A percentile compares a stretch with the other conserved stretches of the same genome.
phyloP scores from a whole-genome alignment of 768 basidiomycete genomes.

The Trametes cingulata region DNA sequence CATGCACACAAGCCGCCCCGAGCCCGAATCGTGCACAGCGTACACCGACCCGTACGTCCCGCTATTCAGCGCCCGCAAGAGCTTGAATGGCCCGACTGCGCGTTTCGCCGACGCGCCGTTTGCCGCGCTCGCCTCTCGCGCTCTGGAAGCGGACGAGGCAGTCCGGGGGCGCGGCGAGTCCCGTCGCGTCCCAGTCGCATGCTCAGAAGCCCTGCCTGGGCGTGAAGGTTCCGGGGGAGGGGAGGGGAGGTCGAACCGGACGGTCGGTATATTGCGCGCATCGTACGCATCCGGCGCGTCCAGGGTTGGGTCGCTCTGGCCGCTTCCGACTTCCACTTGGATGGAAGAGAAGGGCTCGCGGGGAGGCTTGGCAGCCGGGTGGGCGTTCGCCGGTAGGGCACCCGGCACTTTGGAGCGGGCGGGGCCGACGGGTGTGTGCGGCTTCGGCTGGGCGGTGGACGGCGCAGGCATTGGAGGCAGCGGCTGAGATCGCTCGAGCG shows the following conservation, averaged over 20 bases:
- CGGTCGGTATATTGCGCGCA: not conserved
- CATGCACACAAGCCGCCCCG: conserved; percentile 25
- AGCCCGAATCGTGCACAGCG: conserved; percentile 18
- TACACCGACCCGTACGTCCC: conserved; percentile 28
- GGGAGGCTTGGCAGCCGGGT: not conserved
- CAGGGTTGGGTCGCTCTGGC: not conserved
- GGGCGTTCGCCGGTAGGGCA: not conserved
- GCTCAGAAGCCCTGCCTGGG: not conserved
- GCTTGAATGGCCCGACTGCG: conserved; percentile 25
- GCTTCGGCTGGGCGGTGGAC: not conserved
- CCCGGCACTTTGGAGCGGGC: not conserved
- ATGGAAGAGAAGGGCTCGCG: conserved; percentile 7
- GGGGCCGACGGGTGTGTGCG: not conserved
- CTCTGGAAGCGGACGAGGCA: not conserved
- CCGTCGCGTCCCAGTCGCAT: not conserved
- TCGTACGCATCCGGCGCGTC: not conserved
- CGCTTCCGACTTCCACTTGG: conserved; percentile 1
- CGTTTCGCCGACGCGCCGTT: not conserved
- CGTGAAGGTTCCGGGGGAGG: not conserved
- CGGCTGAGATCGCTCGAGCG: not conserved
- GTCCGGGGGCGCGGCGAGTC: not conserved
- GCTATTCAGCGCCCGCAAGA: conserved; percentile 19
- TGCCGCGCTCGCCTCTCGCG: not conserved
- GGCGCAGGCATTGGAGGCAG: conserved; percentile 2
- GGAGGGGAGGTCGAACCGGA: conserved; percentile 1